Conservation (phyloP, 1,139 yeast genomes). For the Candida frijolesensis region DNA sequence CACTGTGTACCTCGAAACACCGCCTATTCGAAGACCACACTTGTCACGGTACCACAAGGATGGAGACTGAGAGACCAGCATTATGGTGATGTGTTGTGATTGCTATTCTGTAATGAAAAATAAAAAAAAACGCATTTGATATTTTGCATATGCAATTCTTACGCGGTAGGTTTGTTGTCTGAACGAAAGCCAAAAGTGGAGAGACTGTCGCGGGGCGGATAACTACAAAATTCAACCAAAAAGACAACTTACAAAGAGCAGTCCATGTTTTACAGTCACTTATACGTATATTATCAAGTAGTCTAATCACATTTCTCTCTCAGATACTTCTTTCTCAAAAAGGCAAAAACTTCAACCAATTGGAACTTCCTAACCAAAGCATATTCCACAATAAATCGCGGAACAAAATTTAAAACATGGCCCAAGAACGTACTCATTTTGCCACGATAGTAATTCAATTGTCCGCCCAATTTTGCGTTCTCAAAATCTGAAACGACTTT, state of each 20-base stretch:
- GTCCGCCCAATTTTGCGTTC: slow-evolving; percentile 40
- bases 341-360: slow-evolving; percentile 31
- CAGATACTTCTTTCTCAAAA: slow-evolving; percentile 25
- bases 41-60: slow-evolving; percentile 46
- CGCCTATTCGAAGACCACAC: slow-evolving; percentile 39
- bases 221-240: no score
- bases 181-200: neutral
- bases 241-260: neutral
- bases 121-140: neutral
- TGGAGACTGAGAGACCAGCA: slow-evolving; percentile 15
- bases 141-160: neutral
- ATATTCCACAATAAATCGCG: slow-evolving; percentile 52
- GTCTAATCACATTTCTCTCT: slow-evolving; percentile 1
- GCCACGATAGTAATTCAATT: slow-evolving; percentile 57
- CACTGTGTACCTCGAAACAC: slow-evolving; percentile 37
- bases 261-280: neutral
- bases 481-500: slow-evolving; percentile 55
- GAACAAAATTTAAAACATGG: slow-evolving; percentile 36
- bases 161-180: neutral
- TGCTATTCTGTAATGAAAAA: no score
- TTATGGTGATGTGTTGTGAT: neutral
- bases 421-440: slow-evolving; percentile 44
- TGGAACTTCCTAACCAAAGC: slow-evolving; percentile 51
- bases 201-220: neutral
- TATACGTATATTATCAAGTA: neutral